A percentile compares a stretch with the other conserved stretches of the same genome.
phyloP scores from a whole-genome alignment of 2,329 filamentous ascomycete genomes.

The Neobulgaria alba region DNA sequence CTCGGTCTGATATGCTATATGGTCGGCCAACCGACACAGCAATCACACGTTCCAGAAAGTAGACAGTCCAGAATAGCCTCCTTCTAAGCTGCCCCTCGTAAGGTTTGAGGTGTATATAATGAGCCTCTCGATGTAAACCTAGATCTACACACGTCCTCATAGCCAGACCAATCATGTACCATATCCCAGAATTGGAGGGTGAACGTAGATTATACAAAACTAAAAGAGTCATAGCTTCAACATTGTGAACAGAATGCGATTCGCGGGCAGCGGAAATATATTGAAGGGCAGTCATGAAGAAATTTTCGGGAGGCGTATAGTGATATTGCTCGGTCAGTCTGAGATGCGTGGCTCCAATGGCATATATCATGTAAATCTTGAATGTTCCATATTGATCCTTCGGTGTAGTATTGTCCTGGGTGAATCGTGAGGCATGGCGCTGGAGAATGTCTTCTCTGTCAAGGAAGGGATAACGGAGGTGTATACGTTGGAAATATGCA shows the following conservation, averaged over 20 bases:
- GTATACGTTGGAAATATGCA: constrained; percentile 37
- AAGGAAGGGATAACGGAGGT: constrained; percentile 42
- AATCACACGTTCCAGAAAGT: constrained; percentile 40
- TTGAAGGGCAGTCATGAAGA: constrained; percentile 40
- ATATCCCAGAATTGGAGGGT: no score
- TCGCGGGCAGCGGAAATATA: no score
- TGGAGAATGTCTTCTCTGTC: constrained; percentile 37
- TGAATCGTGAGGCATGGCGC: constrained; percentile 34
- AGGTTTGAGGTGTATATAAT: constrained; percentile 34
- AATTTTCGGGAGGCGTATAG: constrained; percentile 34
- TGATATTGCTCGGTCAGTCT: constrained; percentile 38
- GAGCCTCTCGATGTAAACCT: constrained; percentile 40
- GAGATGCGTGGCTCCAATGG: constrained; percentile 41
- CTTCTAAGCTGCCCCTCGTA: constrained; percentile 37
- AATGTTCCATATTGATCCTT: constrained; percentile 39
- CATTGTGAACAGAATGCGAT: no score
- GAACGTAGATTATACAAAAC: no score
- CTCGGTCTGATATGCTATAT: constrained; percentile 40
- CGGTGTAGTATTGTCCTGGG: constrained; percentile 30
- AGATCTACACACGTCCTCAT: constrained; percentile 43
- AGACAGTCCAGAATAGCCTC: constrained; percentile 43
- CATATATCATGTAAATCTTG: constrained; percentile 43
- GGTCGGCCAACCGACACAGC: constrained; percentile 42
- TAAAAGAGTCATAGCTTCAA: no score
- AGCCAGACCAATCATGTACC: no score